A percentile compares a stretch with the other conserved stretches of the same genome.
Conservation (phyloP, 2,329 filamentous ascomycete species). For the Dactylonectria macrodidyma region DNA sequence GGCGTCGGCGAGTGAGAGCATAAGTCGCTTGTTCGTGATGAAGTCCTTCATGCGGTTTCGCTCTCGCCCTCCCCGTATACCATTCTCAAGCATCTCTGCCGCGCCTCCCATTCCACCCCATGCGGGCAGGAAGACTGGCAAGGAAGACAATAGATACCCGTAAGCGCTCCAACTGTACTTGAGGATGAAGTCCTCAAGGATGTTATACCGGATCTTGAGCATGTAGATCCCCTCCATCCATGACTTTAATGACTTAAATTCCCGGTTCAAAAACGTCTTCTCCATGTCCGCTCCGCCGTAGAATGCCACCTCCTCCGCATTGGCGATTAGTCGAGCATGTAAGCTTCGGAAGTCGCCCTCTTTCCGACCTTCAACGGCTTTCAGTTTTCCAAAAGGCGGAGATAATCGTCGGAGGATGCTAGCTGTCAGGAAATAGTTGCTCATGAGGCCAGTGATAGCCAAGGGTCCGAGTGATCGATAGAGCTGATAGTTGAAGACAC, state of each 20-base stretch:
- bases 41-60: conserved; percentile 96
- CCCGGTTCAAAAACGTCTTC: conserved; percentile 90
- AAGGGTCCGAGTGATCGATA: conserved; percentile 92
- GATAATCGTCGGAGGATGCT: conserved; percentile 90
- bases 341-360: conserved; percentile 95
- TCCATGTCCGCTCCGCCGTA: conserved; percentile 97
- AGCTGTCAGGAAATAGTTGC: conserved; percentile 95
- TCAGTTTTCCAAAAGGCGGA: conserved; percentile 96
- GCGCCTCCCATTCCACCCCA: conserved; percentile 89
- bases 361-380: conserved; percentile 93
- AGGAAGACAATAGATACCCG: conserved; percentile 91
- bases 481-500: conserved; percentile 98
- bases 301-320: conserved; percentile 97
- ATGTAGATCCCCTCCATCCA: conserved; percentile 99
- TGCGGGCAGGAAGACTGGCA: conserved; percentile 93
- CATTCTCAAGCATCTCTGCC: conserved; percentile 72
- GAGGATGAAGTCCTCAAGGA: conserved; percentile 96
- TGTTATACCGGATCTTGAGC: conserved; percentile 98
- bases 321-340: conserved; percentile 93
- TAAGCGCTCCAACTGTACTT: conserved; percentile 99
- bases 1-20: conserved; percentile 96
- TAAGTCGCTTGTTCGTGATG: conserved; percentile 98
- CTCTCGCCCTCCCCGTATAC: conserved; percentile 74
- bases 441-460: conserved; percentile 86
- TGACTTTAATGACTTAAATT: conserved; percentile 91